Conservation (phyloP, 345 rosid species). For the Chamaenerion angustifolium region DNA sequence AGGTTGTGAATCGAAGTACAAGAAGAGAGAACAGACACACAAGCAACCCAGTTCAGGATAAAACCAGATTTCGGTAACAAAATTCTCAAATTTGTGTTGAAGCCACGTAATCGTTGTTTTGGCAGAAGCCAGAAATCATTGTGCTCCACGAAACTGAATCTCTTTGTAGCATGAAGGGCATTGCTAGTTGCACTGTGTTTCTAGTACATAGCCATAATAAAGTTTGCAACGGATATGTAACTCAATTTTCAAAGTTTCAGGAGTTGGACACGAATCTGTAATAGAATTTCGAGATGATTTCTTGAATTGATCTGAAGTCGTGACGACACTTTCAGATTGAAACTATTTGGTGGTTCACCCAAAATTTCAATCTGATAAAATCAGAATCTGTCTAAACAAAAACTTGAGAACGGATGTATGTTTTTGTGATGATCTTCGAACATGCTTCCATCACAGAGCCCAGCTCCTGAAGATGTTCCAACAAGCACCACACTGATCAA, state of each 20-base stretch:
- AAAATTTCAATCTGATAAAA: too few relatives aligned
- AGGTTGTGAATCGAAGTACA: slow-evolving; percentile 18
- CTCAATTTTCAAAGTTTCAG: slow-evolving; percentile 19
- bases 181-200: slow-evolving; percentile 12
- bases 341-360: too few relatives aligned
- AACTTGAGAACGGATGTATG: too few relatives aligned
- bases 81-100: slow-evolving; percentile 14
- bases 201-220: slow-evolving; percentile 20
- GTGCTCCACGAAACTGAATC: slow-evolving; percentile 33
- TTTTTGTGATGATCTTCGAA: too few relatives aligned
- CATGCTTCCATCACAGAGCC: slow-evolving; percentile 70
- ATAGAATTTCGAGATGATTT: too few relatives aligned
- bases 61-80: slow-evolving; percentile 15
- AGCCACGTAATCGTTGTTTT: slow-evolving; percentile 10
- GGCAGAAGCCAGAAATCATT: slow-evolving; percentile 25
- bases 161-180: slow-evolving; percentile 18
- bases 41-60: slow-evolving; percentile 15
- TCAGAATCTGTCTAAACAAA: too few relatives aligned
- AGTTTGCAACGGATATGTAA: slow-evolving; percentile 21
- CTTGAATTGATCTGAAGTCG: too few relatives aligned
- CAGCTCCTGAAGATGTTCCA: slow-evolving; percentile 63
- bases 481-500: slow-evolving; percentile 62
- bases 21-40: slow-evolving; percentile 23
- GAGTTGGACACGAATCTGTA: slow-evolving; percentile 28
- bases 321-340: too few relatives aligned